These are phyloP conservation scores for Exsudoporus frostii DNA, from an alignment of 768 basidiomycete genomes.

Conservation along the genomic window DNA sequence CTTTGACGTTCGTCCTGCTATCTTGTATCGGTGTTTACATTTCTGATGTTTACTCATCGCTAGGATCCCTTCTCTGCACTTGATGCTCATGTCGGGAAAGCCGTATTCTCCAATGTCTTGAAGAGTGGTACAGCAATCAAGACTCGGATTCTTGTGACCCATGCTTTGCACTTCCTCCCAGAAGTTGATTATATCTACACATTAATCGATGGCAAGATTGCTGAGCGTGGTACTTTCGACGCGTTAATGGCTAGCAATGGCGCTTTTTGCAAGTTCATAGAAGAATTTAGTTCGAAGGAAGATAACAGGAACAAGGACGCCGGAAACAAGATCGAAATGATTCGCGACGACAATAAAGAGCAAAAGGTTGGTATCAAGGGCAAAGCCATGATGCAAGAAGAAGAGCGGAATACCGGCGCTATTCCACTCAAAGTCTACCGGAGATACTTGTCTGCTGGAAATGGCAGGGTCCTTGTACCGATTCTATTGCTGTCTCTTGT, in stretches of 20 bases:
- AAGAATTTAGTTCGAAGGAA: constrained; percentile 74
- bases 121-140: constrained; percentile 59
- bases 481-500: constrained; percentile 57
- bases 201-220: constrained; percentile 71
- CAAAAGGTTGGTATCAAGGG: constrained; percentile 37
- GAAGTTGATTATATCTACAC: constrained; percentile 84
- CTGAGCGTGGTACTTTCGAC: constrained; percentile 75
- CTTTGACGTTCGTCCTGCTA: constrained; percentile 54
- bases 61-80: constrained; percentile 86
- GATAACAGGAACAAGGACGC: constrained; percentile 38
- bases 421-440: constrained; percentile 31
- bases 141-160: constrained; percentile 87
- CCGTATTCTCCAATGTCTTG: constrained; percentile 82
- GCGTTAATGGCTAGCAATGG: constrained; percentile 64
- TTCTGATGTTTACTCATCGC: not conserved
- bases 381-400: constrained; percentile 71
- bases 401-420: constrained; percentile 79
- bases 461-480: constrained; percentile 63
- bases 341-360: constrained; percentile 34
- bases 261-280: constrained; percentile 70
- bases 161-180: constrained; percentile 87
- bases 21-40: not conserved
- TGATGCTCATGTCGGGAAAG: constrained; percentile 89
- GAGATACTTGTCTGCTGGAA: constrained; percentile 66
- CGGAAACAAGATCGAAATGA: constrained; percentile 31